Base-by-base conservation (phyloP, 495 filamentous ascomycete genomes). In the Penicillium canariense region DNA sequence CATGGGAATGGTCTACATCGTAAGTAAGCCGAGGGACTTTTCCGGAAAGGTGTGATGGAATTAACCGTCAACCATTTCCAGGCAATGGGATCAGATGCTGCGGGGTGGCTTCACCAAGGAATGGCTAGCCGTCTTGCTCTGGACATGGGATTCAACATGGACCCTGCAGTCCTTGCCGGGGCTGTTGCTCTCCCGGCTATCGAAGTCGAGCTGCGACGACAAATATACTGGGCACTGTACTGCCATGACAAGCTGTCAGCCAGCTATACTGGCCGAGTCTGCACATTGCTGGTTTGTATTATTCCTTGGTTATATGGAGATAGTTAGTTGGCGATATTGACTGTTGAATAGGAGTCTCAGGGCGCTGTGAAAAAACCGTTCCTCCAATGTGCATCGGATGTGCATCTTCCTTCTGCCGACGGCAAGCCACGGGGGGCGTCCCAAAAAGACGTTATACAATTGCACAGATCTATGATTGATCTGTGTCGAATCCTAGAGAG, bases 1-100 rank as follows among this genome's bases (percentile, higher is more conserved):
- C 52, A 88, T 95, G 87, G 68, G 70, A 8, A 58, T 61, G 47
- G 54, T 58, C 10, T 70, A 70, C 20, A 60, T 68, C 6, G 65
- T 68, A 51, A 48, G 48, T 2, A 5, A 28, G 22, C n/a, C 2
- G 23, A 40, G 23, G 4, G 38, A 40, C 3, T 23, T 5, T 39
- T 10, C 22, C 5, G n/a, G 22, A 7, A 39, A n/a, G n/a, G n/a
- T n/a, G 15, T 3, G 17, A 1, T 22, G 1, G 3, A 22, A 22
- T 17, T 20, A 20, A 39, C 8, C 3, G 5, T 10, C 3, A 22
- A n/a, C 7, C 5, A 39, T 0, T 11, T 14, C 2, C 11, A 68
- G 65, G 65, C 65, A 53, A 62, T 58, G 25, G 67, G 67, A 6
- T 62, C 54, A 14, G 67, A 68, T 48, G 62, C 67, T 15, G 58